Conservation (phyloP, 2,329 filamentous ascomycete species). For the Colletotrichum sp. region DNA sequence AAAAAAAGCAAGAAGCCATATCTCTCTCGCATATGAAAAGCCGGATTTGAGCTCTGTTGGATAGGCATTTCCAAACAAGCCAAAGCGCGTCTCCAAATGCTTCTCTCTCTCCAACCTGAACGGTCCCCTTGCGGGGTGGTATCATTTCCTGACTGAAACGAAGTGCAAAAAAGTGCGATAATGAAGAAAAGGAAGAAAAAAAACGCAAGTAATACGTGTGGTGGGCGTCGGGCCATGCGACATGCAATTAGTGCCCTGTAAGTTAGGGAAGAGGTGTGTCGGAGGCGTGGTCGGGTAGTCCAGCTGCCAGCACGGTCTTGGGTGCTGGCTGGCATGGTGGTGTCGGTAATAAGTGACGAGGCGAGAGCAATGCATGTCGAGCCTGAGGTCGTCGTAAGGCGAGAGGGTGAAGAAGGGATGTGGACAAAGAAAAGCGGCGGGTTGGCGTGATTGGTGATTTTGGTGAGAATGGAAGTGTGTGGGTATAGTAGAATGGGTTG, state of each 20-base stretch:
- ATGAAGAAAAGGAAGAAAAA: background rate
- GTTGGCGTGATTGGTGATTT: background rate
- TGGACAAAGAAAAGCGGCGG: slow-evolving; percentile 19
- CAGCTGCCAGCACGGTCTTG: background rate
- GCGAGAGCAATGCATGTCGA: background rate
- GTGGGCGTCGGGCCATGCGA: background rate
- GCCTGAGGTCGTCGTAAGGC: background rate
- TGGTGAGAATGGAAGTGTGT: background rate
- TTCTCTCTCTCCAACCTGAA: slow-evolving; percentile 3
- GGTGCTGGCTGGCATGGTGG: background rate
- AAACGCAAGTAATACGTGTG: background rate
- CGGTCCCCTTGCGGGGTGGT: slow-evolving; percentile 16
- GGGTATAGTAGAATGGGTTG: slow-evolving; percentile 14
- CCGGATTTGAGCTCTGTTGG: background rate
- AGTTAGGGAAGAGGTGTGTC: background rate
- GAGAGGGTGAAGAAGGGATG: slow-evolving; percentile 1
- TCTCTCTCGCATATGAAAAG: background rate
- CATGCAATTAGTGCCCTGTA: slow-evolving; percentile 12
- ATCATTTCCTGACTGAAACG: slow-evolving; percentile 24
- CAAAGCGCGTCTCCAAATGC: background rate
- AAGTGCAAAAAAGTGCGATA: slow-evolving; percentile 6
- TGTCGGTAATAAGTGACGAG: background rate
- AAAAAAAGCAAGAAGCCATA: background rate
- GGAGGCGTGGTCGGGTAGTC: background rate
- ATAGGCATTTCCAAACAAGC: background rate